These are phyloP conservation scores for Santalum album DNA, from an alignment of 164 flowering plant species.

Conservation along the genomic window DNA sequence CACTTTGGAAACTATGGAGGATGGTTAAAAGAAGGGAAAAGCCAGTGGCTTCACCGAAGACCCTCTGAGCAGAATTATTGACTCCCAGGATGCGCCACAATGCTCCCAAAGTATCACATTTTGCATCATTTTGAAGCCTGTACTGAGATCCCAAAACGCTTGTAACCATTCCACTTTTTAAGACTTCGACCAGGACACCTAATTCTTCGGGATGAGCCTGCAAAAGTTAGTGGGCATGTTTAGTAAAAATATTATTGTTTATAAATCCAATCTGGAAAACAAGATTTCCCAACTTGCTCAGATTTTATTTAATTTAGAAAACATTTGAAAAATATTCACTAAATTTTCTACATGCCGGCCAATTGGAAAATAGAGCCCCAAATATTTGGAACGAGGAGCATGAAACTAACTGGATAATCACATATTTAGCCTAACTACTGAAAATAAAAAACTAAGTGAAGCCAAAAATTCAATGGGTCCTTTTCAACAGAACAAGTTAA, in stretches of 20 bases:
- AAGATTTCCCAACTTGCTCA: too few relatives aligned
- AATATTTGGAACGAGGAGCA: too few relatives aligned
- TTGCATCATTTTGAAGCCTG: slow-evolving; percentile 74
- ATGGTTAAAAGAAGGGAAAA: slow-evolving; percentile 86
- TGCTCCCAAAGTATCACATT: slow-evolving; percentile 85
- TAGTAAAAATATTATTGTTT: too few relatives aligned
- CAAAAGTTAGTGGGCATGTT: slow-evolving; percentile 5
- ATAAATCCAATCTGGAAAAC: too few relatives aligned
- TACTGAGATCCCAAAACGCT: slow-evolving; percentile 81
- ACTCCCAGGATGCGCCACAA: slow-evolving; percentile 89
- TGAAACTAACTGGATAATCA: too few relatives aligned
- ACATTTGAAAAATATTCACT: too few relatives aligned
- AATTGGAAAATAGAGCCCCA: too few relatives aligned
- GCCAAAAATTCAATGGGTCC: slow-evolving; percentile 11
- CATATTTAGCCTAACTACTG: too few relatives aligned
- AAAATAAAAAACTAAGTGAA: too few relatives aligned
- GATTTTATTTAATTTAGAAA: too few relatives aligned
- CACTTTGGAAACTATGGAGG: slow-evolving; percentile 77
- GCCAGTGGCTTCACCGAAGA: slow-evolving; percentile 98
- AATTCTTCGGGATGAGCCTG: slow-evolving; percentile 95
- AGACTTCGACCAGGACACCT: slow-evolving; percentile 74
- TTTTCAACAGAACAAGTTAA: neutral
- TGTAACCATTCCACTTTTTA: slow-evolving; percentile 95
- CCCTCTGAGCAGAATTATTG: slow-evolving; percentile 74
- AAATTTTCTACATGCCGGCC: too few relatives aligned